Evolutionary conservation across 495 filamentous ascomycete genomes (phyloP).

Genomic region (Letharia lupina): DNA sequence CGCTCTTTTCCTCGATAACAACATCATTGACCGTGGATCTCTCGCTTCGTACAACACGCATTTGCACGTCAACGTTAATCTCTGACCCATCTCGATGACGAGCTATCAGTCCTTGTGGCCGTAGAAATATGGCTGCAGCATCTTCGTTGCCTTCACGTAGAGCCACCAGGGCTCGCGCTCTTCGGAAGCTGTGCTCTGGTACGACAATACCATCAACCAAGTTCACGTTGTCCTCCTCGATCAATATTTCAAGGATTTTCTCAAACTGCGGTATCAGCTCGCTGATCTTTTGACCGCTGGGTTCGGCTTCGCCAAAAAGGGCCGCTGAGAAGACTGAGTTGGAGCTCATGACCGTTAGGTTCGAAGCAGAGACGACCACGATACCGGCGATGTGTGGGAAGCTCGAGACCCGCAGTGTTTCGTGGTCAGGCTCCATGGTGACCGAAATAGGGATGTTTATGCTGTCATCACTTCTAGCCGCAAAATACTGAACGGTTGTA

Average conservation of each 20-base stretch:
- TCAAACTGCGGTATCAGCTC: constrained; percentile 84
- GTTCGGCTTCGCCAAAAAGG: constrained; percentile 77
- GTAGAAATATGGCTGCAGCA: constrained; percentile 66
- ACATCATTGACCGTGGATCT: constrained; percentile 36
- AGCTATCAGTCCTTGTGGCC: constrained; percentile 73
- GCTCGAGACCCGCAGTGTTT: constrained; percentile 71
- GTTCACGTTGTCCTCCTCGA: constrained; percentile 73
- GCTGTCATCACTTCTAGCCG: constrained; percentile 62
- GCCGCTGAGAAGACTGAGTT: constrained; percentile 91
- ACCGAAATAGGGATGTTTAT: constrained; percentile 74
- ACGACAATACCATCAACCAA: constrained; percentile 92
- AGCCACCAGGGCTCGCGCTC: constrained; percentile 73
- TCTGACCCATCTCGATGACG: constrained; percentile 83
- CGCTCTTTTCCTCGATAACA: constrained; percentile 36
- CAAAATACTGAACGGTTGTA: constrained; percentile 64
- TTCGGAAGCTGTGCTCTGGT: constrained; percentile 89
- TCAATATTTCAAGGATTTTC: constrained; percentile 66
- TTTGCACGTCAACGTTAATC: constrained; percentile 86
- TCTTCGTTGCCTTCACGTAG: constrained; percentile 67
- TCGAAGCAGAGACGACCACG: constrained; percentile 72
- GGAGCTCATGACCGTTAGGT: constrained; percentile 74
- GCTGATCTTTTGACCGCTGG: constrained; percentile 69
- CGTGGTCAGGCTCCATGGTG: constrained; percentile 56
- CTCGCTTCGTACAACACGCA: constrained; percentile 90
- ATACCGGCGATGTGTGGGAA: constrained; percentile 97